Evolutionary conservation across 441 rosid species (phyloP), one percentile per base, ranked within the genome.

Genomic region (Macaranga tanarius): DNA sequence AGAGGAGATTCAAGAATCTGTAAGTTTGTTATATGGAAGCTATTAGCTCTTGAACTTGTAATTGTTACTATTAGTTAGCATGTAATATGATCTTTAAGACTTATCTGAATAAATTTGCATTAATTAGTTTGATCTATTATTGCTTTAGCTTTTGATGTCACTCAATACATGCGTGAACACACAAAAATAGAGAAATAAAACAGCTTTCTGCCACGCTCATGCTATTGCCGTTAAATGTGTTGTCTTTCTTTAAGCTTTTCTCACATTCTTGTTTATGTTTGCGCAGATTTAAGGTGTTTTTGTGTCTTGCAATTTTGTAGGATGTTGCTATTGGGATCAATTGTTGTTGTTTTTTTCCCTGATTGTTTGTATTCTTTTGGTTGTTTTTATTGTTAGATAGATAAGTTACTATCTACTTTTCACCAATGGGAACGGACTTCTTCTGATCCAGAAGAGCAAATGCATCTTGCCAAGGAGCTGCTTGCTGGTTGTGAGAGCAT

Each of bases 1-100:
- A 80, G 97, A 96, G 87, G 97, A 93, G 87, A 91, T 92, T 76
- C 97, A 93, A 79, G 92, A 88, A 54, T 90, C 97, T 79, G 99
- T 96, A 84, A 86, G 97, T n/a, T n/a, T n/a, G n/a, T n/a, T n/a
- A n/a, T n/a, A 2, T 48, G 10, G 6, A 0, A 0, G 5, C 1
- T 42, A 63, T 17, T 52, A 42, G 10, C 45, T 42, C 45, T 42
- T 42, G 45, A 42, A 42, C 11, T 42, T 42, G 45, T 10, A 42
- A 7, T 42, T 7, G 45, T 47, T 48, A 10, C n/a, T 16, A 34
- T 15, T 70, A 20, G 58, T 52, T 47, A 26, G 16, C 20, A 9
- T 10, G 28, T 26, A 31, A 45, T 42, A 42, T 42, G 9, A 42
- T 42, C 45, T 10, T 42, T n/a, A n/a, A 42, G 9, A 10, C 10